Percentiles rank a stretch among this genome's conserved stretches.
These are phyloP conservation scores for Cladophialophora psammophila DNA, from an alignment of 2,329 filamentous ascomycete species.

Conservation along the genomic window DNA sequence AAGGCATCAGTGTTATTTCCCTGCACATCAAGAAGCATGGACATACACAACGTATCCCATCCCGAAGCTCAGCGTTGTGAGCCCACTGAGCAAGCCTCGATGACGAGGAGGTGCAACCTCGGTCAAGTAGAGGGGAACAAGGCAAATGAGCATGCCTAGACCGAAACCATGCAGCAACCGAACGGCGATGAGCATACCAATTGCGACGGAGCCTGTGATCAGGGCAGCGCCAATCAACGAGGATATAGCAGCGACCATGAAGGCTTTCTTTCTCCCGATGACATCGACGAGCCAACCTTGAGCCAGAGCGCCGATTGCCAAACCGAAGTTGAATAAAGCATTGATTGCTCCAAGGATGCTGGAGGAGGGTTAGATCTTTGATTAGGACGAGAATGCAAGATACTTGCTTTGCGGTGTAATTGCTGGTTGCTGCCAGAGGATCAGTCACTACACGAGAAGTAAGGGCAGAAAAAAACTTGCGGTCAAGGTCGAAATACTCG, in stretches of 20 bases:
- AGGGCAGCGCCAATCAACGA: conserved; percentile 26
- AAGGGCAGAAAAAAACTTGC: conserved; percentile 7
- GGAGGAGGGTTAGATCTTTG: conserved; percentile 27
- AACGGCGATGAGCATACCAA: conserved; percentile 27
- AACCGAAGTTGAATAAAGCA: conserved; percentile 54
- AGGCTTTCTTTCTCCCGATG: conserved; percentile 23
- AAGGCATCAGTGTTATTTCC: neutral
- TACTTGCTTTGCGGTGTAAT: conserved; percentile 29
- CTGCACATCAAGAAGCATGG: neutral
- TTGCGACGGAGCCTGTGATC: conserved; percentile 22
- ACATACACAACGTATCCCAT: conserved; percentile 49
- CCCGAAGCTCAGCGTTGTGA: conserved; percentile 52
- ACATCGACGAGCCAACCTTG: conserved; percentile 46
- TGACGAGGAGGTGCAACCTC: conserved; percentile 34
- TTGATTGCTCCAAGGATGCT: conserved; percentile 55
- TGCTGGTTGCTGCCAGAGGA: conserved; percentile 17
- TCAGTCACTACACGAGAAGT: conserved; percentile 2
- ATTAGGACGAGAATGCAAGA: neutral
- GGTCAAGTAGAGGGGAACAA: conserved; percentile 29
- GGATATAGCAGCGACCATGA: conserved; percentile 15
- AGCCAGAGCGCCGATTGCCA: conserved; percentile 47
- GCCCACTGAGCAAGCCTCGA: conserved; percentile 54
- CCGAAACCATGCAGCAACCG: conserved; percentile 28
- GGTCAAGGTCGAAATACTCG: conserved; percentile 54
- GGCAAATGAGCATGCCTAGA: conserved; percentile 29